Evolutionary conservation across 495 filamentous ascomycete species (phyloP).

Genomic region (Staphylotrichum longicolle): DNA sequence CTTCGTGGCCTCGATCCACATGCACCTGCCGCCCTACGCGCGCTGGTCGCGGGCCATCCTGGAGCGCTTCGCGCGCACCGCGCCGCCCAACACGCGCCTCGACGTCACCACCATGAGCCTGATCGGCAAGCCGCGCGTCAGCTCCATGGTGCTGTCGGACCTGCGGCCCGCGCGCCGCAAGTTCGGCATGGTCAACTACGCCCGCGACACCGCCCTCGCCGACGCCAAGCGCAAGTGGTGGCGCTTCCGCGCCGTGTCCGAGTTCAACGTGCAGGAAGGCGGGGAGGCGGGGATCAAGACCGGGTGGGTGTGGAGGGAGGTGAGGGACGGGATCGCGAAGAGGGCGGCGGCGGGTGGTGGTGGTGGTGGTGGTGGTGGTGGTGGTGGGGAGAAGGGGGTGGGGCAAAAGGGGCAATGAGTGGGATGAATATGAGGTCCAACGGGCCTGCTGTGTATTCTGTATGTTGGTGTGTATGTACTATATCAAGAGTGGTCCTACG

Average conservation of each 20-base stretch:
- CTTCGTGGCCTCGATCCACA: slow-evolving; percentile 69
- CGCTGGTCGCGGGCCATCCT: slow-evolving; percentile 64
- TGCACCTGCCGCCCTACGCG: slow-evolving; percentile 67
- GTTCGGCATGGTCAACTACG: slow-evolving; percentile 54
- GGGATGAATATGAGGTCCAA: background rate
- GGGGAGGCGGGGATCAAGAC: slow-evolving; percentile 19
- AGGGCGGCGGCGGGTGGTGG: background rate
- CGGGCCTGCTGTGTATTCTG: background rate
- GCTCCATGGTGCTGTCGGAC: slow-evolving; percentile 48
- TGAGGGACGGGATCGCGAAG: slow-evolving; percentile 24
- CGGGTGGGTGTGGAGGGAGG: slow-evolving; percentile 36
- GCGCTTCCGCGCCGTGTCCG: slow-evolving; percentile 35
- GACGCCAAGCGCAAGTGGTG: slow-evolving; percentile 37
- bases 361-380: too few relatives aligned
- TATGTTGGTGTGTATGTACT: too few relatives aligned
- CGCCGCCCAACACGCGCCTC: slow-evolving; percentile 62
- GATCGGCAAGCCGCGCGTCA: slow-evolving; percentile 54
- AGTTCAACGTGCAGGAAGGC: slow-evolving; percentile 34
- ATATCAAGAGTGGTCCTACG: too few relatives aligned
- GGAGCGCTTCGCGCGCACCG: slow-evolving; percentile 58
- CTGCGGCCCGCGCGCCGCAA: slow-evolving; percentile 40
- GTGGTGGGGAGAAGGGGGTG: background rate
- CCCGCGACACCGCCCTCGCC: slow-evolving; percentile 35
- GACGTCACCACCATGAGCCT: slow-evolving; percentile 71
- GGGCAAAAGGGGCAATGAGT: too few relatives aligned